Base-by-base conservation (phyloP, 2,329 filamentous ascomycete species). In the Colletotrichum lupini region DNA sequence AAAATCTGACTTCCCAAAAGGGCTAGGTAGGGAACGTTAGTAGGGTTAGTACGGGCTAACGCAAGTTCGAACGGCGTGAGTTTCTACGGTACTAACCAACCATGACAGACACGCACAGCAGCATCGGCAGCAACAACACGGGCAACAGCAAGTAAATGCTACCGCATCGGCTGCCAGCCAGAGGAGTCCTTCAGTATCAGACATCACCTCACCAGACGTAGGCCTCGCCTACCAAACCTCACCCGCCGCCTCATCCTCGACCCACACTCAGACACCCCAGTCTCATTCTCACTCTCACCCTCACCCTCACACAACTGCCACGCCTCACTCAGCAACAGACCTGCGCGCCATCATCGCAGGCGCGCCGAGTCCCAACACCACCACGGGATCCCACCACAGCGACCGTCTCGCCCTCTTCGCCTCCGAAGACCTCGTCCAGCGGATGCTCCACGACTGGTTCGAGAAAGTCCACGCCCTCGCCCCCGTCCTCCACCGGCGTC, bases 401-500 rank as follows among this genome's bases (percentile, higher is more conserved):
- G 57, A 70, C 60, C 37, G 66, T 24, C 71, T 74, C 14, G 42
- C 67, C 46, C 30, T 62, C 53, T 74, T 75, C 59, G 74, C 74
- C 14, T 56, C 74, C 5, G 62, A 64, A 19, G 60, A 30, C 59
- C 64, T 67, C 24, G 35, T 78, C 35, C 58, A 52, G 19, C 70
- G 72, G 22, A 74, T 83, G 1, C 76, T 83, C 5, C 60, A 76
- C 55, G 77, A 82, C 63, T 83, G 81, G 81, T 83, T 83, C 76
- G 75, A 79, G n/a, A 75, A 79, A 60, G 78, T 83, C 46, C 81
- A 83, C 75, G 77, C 82, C 4, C 68, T 83, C 4, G 78, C 79
- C 7, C 82, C 82, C 1, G 77, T 82, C 11, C 73, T 83, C 14
- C 78, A 81, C 68, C 79, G 80, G 6, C 77, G 78, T 2, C 79